Base-by-base conservation (phyloP, 768 basidiomycete genomes). In the Exsudoporus frostii region DNA sequence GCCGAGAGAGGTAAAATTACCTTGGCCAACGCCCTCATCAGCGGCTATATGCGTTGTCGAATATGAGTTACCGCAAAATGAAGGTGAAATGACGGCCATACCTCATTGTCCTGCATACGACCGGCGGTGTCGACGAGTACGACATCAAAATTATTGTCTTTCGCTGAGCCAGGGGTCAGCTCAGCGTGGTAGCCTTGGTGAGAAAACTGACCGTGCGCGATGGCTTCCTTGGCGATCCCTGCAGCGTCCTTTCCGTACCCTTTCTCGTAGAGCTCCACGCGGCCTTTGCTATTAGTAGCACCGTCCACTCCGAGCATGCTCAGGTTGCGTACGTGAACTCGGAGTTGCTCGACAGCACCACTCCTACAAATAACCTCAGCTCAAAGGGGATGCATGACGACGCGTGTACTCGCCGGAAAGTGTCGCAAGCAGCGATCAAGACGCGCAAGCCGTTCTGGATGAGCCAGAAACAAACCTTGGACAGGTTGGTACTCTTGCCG, bases 161-260 rank as follows among this genome's bases (percentile, higher is more conserved):
- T 87, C 30, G 84, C 95, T 97, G 65, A 48, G 50, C 49, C 14
- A n/a, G 36, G 41, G 58, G 15, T 56, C 51, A 51, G 47, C 19
- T 36, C 27, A 42, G 54, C 11, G 38, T 11, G 40, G 29, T 32
- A 19, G 34, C 20, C 22, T 10, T n/a, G 1, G 36, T 9, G 9
- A 13, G 34, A 19, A 48, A 8, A 66, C 81, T 46, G 63, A 92
- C 94, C 97, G 69, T 92, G 89, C 13, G 81, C 73, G 50, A 98
- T 91, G 24, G 97, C 96, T 67, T 99, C 96, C 69, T 85, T 93
- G 4, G 95, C 96, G 46, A 99, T 99, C 8, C 90, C 92, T 24
- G 97, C 96, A n/a, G 96, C 95, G 64, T 99, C 97, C 73, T 98
- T 98, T 3, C 97, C 97, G 68, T 99, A 99, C 2, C 97, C 97